Evolutionary conservation across 805 yeast genomes (phyloP).

Genomic region (Teunomyces gatunensis): DNA sequence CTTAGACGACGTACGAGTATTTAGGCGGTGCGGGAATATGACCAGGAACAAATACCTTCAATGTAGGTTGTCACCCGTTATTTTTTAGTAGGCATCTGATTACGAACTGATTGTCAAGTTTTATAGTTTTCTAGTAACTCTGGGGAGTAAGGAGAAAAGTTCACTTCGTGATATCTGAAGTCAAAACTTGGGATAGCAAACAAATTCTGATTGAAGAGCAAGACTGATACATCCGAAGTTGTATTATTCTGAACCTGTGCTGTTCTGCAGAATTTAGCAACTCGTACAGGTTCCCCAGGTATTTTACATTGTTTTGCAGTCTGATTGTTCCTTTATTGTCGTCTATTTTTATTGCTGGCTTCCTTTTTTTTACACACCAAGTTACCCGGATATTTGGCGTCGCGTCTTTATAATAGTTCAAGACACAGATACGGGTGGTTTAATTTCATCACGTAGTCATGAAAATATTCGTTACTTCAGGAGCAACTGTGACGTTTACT

Average conservation of each 20-base stretch:
- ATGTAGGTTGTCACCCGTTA: neutral
- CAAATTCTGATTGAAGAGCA: no score
- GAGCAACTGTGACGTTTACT: slow-evolving; percentile 86
- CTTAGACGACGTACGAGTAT: neutral
- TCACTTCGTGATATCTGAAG: neutral
- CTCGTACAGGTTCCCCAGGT: neutral
- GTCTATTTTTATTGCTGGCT: slow-evolving; percentile 1
- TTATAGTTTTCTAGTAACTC: neutral
- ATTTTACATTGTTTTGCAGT: neutral
- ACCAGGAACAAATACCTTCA: neutral
- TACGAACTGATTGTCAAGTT: neutral
- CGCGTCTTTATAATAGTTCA: neutral
- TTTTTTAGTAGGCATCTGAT: neutral
- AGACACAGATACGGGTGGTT: neutral
- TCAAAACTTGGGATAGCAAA: no score
- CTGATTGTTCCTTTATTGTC: neutral
- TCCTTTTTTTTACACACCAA: neutral
- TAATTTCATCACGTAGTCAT: neutral
- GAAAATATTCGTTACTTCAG: slow-evolving; percentile 66
- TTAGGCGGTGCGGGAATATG: neutral
- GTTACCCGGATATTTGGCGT: neutral
- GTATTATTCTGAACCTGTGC: neutral
- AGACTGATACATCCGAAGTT: no score
- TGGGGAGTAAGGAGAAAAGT: neutral
- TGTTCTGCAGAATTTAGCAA: neutral